Evolutionary conservation across 164 flowering plant species (phyloP), one percentile per base, ranked within the genome.

Genomic region (Kalanchoe fedtschenkoi): DNA sequence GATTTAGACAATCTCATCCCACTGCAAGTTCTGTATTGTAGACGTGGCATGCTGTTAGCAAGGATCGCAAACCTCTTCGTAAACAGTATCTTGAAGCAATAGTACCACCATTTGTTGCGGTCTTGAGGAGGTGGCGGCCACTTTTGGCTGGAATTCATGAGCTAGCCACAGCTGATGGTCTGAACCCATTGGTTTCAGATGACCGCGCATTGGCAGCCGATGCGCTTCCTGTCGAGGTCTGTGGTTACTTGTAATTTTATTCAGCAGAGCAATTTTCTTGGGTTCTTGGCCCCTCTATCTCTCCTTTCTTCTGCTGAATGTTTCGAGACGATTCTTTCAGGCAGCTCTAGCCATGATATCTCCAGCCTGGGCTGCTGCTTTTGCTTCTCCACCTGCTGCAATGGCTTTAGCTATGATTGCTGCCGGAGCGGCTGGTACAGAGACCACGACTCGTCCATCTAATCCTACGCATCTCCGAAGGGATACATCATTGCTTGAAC

Each of bases 361-460:
- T 69, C 89, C 93, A 65, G 83, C 80, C 58, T 95, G 99, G 99
- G 99, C 99, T 69, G 97, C 97, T 72, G 91, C 99, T 71, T 95
- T 95, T 83, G 99, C 97, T 58, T 95, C 99, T 54, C 99, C 97
- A 54, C 99, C 99, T 68, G 93, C 96, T 74, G 96, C 99, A 42
- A 77, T 95, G 97, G 96, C 97, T 61, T 70, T 95, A 74, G 97
- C 99, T 54, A 95, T 95, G 99, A 86, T 95, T 73, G 99, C 96
- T 66, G 99, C 99, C 62, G 99, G 99, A 66, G 93, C 99, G 68
- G 86, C 80, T 70, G 99, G 99, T 62, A 87, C 83, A 24, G 99
- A 95, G 74, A 73, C 82, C 58, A 68, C 77, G 15, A 76, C 79
- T 58, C 86, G 93, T 69, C 72, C 72, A 22, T 77, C 83, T 72